A percentile compares a stretch with the other conserved stretches of the same genome.
Evolutionary conservation across 2,329 filamentous ascomycete species (phyloP).

Genomic region (Eutypa lata): DNA sequence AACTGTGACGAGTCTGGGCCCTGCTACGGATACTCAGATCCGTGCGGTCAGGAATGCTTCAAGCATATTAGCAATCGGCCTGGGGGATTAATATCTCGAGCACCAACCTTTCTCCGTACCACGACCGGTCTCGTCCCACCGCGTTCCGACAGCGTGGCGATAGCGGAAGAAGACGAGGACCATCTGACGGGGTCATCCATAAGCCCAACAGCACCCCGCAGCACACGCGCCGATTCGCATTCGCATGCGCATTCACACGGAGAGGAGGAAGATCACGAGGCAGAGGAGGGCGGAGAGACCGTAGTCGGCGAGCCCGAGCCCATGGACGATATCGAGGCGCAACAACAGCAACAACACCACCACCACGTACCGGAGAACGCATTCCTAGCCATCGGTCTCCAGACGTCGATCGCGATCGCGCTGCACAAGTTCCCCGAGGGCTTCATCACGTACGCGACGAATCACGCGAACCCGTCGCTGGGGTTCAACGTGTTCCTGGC

Average conservation of each 20-base stretch:
- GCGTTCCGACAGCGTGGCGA: slow-evolving; percentile 15
- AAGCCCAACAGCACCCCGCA: slow-evolving; percentile 21
- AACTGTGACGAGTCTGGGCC: slow-evolving; percentile 60
- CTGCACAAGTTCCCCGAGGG: slow-evolving; percentile 91
- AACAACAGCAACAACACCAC: slow-evolving; percentile 93
- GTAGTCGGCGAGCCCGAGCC: slow-evolving; percentile 21
- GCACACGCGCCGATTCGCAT: slow-evolving; percentile 25
- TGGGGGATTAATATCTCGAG: slow-evolving; percentile 28
- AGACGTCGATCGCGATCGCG: slow-evolving; percentile 92
- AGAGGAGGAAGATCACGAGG: slow-evolving; percentile 24
- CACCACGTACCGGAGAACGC: slow-evolving; percentile 94
- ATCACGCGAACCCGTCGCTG: slow-evolving; percentile 86
- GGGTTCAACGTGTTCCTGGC: slow-evolving; percentile 93
- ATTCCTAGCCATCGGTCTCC: slow-evolving; percentile 90
- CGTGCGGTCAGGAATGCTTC: slow-evolving; percentile 64
- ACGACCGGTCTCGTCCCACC: slow-evolving; percentile 35
- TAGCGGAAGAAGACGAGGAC: slow-evolving; percentile 26
- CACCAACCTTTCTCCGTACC: slow-evolving; percentile 38
- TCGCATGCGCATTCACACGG: slow-evolving; percentile 25
- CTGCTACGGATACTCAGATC: slow-evolving; percentile 63
- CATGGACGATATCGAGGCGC: slow-evolving; percentile 43
- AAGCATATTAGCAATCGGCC: slow-evolving; percentile 49
- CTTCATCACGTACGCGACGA: slow-evolving; percentile 91
- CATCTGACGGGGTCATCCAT: slow-evolving; percentile 13
- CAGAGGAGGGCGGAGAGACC: slow-evolving; percentile 5